phyloP scores from a whole-genome alignment of 1,284 basidiomycete species.

The Microbotryum silenes-acaulis region DNA sequence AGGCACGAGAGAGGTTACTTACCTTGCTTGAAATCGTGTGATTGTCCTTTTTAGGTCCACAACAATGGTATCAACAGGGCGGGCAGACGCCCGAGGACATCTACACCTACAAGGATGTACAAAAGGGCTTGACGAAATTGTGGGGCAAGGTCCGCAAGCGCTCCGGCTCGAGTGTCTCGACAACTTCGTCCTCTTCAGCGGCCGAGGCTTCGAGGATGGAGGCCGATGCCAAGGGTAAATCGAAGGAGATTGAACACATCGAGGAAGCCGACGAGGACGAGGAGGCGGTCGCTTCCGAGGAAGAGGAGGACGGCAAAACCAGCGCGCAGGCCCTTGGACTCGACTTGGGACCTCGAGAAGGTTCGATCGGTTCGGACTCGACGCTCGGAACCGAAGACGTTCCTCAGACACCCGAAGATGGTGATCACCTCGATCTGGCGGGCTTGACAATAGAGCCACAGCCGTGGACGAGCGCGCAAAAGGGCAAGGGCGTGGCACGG shows the following conservation, averaged over 20 bases:
- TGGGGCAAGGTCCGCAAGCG: conserved; percentile 18
- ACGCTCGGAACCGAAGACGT: background rate
- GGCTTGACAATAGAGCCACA: too few relatives aligned
- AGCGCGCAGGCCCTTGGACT: too few relatives aligned
- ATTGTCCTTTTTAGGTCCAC: conserved; percentile 15
- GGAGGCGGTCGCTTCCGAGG: conserved; percentile 7
- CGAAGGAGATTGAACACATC: conserved; percentile 28
- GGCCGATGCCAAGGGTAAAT: conserved; percentile 19
- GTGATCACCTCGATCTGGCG: background rate
- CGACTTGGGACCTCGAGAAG: too few relatives aligned
- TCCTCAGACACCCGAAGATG: background rate
- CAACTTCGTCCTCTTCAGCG: background rate
- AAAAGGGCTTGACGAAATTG: conserved; percentile 20
- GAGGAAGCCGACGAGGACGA: conserved; percentile 22
- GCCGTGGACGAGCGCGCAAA: too few relatives aligned
- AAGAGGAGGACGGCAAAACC: background rate
- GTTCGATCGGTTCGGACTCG: too few relatives aligned
- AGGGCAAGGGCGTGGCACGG: too few relatives aligned
- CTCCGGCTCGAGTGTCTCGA: background rate
- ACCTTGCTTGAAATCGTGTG: background rate
- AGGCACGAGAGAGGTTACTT: background rate
- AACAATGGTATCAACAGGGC: conserved; percentile 26
- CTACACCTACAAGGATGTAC: conserved; percentile 25
- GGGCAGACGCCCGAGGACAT: conserved; percentile 22
- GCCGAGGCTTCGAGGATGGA: conserved; percentile 25